A percentile compares a stretch with the other conserved stretches of the same genome.
phyloP scores from a whole-genome alignment of 805 yeast species.

The Blastobotrys muscicola region DNA sequence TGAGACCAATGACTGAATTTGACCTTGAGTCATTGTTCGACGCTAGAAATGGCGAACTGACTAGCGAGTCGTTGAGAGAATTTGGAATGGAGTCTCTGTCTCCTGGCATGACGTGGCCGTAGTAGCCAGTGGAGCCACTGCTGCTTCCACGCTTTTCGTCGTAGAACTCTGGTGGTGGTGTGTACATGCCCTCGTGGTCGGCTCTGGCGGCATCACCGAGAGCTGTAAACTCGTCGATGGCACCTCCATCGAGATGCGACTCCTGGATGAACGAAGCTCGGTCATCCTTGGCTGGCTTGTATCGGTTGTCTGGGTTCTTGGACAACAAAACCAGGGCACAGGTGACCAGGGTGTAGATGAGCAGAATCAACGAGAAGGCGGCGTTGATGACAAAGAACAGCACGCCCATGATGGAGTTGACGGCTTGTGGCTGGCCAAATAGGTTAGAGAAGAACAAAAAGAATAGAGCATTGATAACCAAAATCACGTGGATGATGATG shows the following conservation, averaged over 20 bases:
- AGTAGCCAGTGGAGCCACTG: background rate
- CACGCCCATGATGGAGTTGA: conserved; percentile 84
- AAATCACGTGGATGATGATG: conserved; percentile 63
- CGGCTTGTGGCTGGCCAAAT: conserved; percentile 71
- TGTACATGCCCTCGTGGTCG: conserved; percentile 57
- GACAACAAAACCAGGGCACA: conserved; percentile 54
- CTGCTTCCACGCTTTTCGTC: background rate
- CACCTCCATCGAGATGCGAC: conserved; percentile 32
- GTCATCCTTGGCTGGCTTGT: conserved; percentile 84
- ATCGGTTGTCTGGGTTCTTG: conserved; percentile 82
- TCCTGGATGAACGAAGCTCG: conserved; percentile 64
- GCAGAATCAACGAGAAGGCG: conserved; percentile 67
- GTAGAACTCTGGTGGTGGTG: background rate
- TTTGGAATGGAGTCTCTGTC: background rate
- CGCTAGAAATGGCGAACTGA: too few species aligned
- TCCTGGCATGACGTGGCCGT: background rate
- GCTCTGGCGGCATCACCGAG: conserved; percentile 77
- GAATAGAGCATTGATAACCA: conserved; percentile 69
- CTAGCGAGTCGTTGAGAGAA: too few species aligned
- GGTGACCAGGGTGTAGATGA: conserved; percentile 61
- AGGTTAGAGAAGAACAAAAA: conserved; percentile 79
- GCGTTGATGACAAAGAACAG: conserved; percentile 83
- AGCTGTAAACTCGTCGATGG: conserved; percentile 43
- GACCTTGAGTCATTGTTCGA: too few species aligned
- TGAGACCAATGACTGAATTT: too few species aligned